phyloP scores from a whole-genome alignment of 176 grass and related monocot species.

The Dendrocalamus sinicus region DNA sequence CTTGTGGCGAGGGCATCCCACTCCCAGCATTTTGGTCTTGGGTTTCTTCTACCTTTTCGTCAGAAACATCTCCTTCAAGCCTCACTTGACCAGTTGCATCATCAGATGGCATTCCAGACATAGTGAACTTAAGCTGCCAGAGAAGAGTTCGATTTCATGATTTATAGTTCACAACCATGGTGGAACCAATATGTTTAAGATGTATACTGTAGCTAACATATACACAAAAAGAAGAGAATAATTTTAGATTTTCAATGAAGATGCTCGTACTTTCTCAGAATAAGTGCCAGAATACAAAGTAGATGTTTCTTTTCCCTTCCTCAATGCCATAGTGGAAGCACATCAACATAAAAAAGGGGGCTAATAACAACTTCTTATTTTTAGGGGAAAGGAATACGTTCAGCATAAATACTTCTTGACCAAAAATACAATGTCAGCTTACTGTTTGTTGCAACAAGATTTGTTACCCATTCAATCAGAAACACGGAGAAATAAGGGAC shows the following conservation, averaged over 20 bases:
- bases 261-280: not conserved
- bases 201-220: not conserved
- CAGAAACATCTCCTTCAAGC: conserved; percentile 43
- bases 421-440: not conserved
- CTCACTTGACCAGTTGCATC: conserved; percentile 42
- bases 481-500: not conserved
- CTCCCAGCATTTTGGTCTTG: conserved; percentile 49
- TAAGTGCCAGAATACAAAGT: not conserved
- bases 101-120: conserved; percentile 62
- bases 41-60: conserved; percentile 53
- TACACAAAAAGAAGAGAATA: not conserved
- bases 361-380: not conserved
- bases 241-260: not conserved
- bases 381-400: not conserved
- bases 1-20: conserved; percentile 61
- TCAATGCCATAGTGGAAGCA: not conserved
- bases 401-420: not conserved
- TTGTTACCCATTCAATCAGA: conserved; percentile 20
- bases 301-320: conserved; percentile 4
- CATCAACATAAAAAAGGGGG: not conserved
- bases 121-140: conserved; percentile 50
- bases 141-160: conserved; percentile 6
- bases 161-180: not conserved
- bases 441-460: conserved; percentile 4
- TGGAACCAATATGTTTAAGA: not conserved